Conservation (phyloP, 148 eudicot species). For the Heliamphora exappendiculata region DNA sequence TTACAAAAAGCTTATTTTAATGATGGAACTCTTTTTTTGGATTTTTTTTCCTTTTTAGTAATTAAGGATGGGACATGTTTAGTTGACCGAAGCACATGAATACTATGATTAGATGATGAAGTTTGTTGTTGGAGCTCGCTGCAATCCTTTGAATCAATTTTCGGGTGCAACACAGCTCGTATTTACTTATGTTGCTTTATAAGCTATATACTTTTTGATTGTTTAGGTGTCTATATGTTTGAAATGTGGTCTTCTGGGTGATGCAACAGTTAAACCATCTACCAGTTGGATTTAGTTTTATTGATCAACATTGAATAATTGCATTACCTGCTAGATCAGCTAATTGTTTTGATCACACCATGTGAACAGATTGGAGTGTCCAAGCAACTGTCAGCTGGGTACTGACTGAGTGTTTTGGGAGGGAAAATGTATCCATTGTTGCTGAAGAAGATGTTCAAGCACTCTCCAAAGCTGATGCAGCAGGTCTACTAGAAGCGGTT, state of each 20-base stretch:
- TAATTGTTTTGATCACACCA: slow-evolving; percentile 2
- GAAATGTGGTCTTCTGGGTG: neutral
- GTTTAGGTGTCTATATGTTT: neutral
- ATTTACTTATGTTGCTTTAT: neutral
- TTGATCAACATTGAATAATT: neutral
- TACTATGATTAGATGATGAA: neutral
- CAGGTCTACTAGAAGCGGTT: slow-evolving; percentile 26
- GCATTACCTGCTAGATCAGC: neutral
- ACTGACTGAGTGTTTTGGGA: slow-evolving; percentile 36
- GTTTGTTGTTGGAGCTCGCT: neutral
- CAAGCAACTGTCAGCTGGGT: slow-evolving; percentile 49
- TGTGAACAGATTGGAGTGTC: slow-evolving; percentile 52
- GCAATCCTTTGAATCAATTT: neutral
- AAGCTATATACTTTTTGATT: neutral
- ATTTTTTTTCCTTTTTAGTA: neutral
- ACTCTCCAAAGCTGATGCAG: slow-evolving; percentile 31
- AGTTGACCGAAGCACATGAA: neutral
- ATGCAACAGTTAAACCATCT: neutral
- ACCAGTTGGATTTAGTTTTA: neutral
- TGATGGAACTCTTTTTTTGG: no score
- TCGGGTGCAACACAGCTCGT: neutral
- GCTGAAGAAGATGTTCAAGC: slow-evolving; percentile 49
- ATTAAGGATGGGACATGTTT: neutral
- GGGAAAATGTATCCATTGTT: slow-evolving; percentile 36
- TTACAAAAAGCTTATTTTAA: neutral